Evolutionary conservation across 768 basidiomycete species (phyloP), one percentile per base, ranked within the genome.

Genomic region (Boletus pseudo-olivaceus): DNA sequence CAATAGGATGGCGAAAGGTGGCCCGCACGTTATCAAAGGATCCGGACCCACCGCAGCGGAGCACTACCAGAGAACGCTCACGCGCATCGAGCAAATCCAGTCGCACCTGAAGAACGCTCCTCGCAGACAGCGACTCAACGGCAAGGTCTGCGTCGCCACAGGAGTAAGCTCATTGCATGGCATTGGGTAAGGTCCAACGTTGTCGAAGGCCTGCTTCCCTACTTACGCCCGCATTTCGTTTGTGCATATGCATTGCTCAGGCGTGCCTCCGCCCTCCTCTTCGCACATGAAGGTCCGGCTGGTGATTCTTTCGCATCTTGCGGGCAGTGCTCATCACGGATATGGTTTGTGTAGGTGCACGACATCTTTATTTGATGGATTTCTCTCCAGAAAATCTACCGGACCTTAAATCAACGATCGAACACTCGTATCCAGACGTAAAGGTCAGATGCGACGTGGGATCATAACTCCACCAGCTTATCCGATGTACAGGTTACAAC

Each of bases 111-210:
- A 76, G 40, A 74, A 69, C 27, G 62, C 81, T 20, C 76, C 83
- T 30, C 78, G 85, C 39, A 71, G 76, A 29, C 74, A 72, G 19
- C 78, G 83, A 62, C 77, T 95, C 58, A 78, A 77, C 65, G 83
- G 78, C 58, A 95, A 93, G 69, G 90, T 94, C 26, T 90, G 87
- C 62, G 78, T 96, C 52, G 81, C 96, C 61, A 96, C 94, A 1
- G 94, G 94, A 17, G 92, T 87, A 30, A 88, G 89, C 30, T 93
- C 91, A 19, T 66, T 88, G 60, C 85, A 87, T 66, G 94, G 94
- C 17, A 97, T 97, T 56, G 94, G 94, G 87, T 94, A 72, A 60
- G 47, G 51, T 58, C 44, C 37, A 56, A 46, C 47, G 44, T 59
- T 57, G 49, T 47, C 45, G n/a, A 30, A 23, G 27, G 44, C 39